Base-by-base conservation (phyloP, 257 asterid species). In the Solanum corneliomulleri region DNA sequence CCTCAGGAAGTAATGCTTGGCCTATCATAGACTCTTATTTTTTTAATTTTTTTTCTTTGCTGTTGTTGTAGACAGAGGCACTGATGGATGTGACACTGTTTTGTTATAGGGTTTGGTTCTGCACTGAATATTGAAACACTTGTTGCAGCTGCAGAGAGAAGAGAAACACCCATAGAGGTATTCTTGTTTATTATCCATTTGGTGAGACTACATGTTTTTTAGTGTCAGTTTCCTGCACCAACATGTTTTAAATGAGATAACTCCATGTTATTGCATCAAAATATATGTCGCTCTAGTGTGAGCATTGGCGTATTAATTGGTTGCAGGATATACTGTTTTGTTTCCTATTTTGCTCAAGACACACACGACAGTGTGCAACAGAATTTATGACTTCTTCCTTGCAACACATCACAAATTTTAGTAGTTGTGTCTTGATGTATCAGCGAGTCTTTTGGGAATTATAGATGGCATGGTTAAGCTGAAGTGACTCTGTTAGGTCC, bases 141-240 rank as follows among this genome's bases (percentile, higher is more conserved):
- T 88, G 95, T 97, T 90, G 98, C 98, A 69, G 99, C 99, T 5
- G 99, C 99, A 52, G 99, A 97, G 92, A 96, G 98, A 91, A 94
- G 98, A 89, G 97, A 94, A 86, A 93, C 97, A 86, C 98, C 98
- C 47, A 92, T 96, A 85, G 99, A 97, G 99, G 99, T 97, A 90
- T 82, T 87, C 90, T 83, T 88, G 86, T 75, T 23, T 70, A 71
- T 35, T 16, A 70, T 74, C 82, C 47, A 7, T n/a, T 76, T 70
- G 23, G 45, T 56, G 68, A 77, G n/a, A 41, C n/a, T n/a, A 13
- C 33, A 37, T n/a, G 39, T 41, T 87, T 78, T 64, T 56, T 68
- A 21, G 76, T 64, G 39, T 80, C 42, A 80, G 23, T 31, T 45
- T 47, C 85, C 44, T 80, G 42, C 68, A 47, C 39, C 68, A 47